phyloP scores from a whole-genome alignment of 2,329 filamentous ascomycete species.

The Endoconidiophora laricicola region DNA sequence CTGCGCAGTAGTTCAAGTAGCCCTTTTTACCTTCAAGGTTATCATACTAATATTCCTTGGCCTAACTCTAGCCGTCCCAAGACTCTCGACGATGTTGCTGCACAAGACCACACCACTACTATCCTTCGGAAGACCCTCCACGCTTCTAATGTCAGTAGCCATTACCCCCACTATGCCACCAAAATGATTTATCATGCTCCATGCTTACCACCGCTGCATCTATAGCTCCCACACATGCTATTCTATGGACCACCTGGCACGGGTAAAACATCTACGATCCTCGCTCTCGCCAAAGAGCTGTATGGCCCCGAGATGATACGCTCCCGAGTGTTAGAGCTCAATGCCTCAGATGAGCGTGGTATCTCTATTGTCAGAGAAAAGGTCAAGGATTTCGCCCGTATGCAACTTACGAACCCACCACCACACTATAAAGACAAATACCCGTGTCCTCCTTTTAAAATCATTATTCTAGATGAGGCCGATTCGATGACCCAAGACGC shows the following conservation, averaged over 20 bases:
- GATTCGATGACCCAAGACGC: slow-evolving; percentile 99
- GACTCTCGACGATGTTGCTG: slow-evolving; percentile 82
- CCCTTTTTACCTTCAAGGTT: slow-evolving; percentile 6
- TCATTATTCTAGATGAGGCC: slow-evolving; percentile 94
- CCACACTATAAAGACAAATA: slow-evolving; percentile 53
- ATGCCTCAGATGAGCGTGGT: slow-evolving; percentile 95
- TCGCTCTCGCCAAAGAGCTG: slow-evolving; percentile 91
- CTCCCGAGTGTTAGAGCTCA: slow-evolving; percentile 91
- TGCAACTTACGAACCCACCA: slow-evolving; percentile 76
- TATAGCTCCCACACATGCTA: slow-evolving; percentile 87
- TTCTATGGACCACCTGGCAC: slow-evolving; percentile 97
- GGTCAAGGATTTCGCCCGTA: slow-evolving; percentile 93
- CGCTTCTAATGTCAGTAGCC: slow-evolving; percentile 59
- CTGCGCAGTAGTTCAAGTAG: neutral
- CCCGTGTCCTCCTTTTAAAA: slow-evolving; percentile 95
- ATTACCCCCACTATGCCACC: slow-evolving; percentile 3
- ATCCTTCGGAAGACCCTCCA: slow-evolving; percentile 85
- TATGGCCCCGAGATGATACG: slow-evolving; percentile 91
- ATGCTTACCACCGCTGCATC: slow-evolving; percentile 4
- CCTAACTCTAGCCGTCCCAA: slow-evolving; percentile 61
- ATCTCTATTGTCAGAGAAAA: slow-evolving; percentile 95
- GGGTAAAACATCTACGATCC: slow-evolving; percentile 93
- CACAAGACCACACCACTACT: slow-evolving; percentile 91
- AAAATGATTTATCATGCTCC: slow-evolving; percentile 16
- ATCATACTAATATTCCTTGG: slow-evolving; percentile 16